Evolutionary conservation across 768 basidiomycete genomes (phyloP).

Genomic region (Xerocomellus intermedius): DNA sequence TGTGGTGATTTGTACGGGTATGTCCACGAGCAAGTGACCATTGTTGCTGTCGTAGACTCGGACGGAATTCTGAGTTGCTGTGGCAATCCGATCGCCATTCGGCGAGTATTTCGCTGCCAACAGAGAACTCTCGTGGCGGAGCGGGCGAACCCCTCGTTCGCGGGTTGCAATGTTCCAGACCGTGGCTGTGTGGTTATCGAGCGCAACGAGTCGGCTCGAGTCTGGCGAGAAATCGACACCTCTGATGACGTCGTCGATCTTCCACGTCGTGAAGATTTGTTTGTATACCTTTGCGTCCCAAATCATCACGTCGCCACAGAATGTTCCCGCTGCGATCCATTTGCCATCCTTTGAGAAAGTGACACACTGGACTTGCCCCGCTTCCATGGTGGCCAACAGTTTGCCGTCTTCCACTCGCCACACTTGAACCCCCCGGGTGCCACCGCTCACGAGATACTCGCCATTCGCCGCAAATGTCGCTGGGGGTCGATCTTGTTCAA

Average conservation of each 20-base stretch:
- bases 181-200: no score
- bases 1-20: neutral
- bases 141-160: no score
- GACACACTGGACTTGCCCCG: neutral
- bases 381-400: neutral
- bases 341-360: neutral
- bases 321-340: neutral
- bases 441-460: neutral
- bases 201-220: no score
- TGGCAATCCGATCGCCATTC: neutral
- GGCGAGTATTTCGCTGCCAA: no score
- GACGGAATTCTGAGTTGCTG: neutral
- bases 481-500: no score
- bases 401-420: neutral
- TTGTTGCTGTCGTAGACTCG: neutral
- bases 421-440: no score
- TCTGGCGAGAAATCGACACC: no score
- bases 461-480: neutral
- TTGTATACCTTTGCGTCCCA: neutral
- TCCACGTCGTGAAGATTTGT: neutral
- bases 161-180: no score
- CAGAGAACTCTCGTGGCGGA: no score
- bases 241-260: neutral
- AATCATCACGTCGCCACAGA: neutral
- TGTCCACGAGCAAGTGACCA: neutral